Base-by-base conservation (phyloP, 1,284 basidiomycete genomes). In the Ustilago shanxiensis region DNA sequence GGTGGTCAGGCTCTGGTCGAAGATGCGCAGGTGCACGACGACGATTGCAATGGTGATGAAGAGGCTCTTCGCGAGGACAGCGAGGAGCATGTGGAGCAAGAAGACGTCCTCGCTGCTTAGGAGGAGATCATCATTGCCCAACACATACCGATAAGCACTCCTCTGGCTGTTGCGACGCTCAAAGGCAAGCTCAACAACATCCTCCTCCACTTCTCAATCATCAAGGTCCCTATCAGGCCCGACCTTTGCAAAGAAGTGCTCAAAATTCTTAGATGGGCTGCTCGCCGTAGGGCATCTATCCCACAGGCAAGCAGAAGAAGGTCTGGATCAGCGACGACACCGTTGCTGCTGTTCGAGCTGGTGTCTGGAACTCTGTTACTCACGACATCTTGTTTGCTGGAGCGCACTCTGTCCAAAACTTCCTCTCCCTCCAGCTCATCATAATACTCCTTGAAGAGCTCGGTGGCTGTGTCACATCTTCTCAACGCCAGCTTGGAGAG, bases 281-380 rank as follows among this genome's bases (percentile, higher is more conserved):
- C 58, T 13, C 47, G 49, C 47, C 33, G 18, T n/a, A 51, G 28
- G 20, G 37, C 47, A 16, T 60, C 47, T 60, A 52, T 50, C 58
- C 58, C 16, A 52, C 58, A n/a, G 35, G 58, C 16, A 26, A 8
- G 16, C 49, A 20, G 10, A 35, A 41, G 11, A 60, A 60, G 58
- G 7, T 7, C 20, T 60, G 35, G 58, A 60, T 60, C 35, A 47
- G 44, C 20, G n/a, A 20, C 4, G 44, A 47, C 47, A 60, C 58
- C 13, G 35, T 60, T 37, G 58, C 58, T 51, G 49, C 58, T 29
- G 16, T 52, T 3, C 35, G 58, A 28, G 58, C 58, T 41, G 47
- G n/a, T 18, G 24, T 60, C 47, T 60, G 58, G 35, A 60, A 26
- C n/a, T 45, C 49, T 16, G 22, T 20, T 7, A 47, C 49, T n/a